phyloP scores from a whole-genome alignment of 2,329 filamentous ascomycete genomes.

The Fonsecaea monophora region DNA sequence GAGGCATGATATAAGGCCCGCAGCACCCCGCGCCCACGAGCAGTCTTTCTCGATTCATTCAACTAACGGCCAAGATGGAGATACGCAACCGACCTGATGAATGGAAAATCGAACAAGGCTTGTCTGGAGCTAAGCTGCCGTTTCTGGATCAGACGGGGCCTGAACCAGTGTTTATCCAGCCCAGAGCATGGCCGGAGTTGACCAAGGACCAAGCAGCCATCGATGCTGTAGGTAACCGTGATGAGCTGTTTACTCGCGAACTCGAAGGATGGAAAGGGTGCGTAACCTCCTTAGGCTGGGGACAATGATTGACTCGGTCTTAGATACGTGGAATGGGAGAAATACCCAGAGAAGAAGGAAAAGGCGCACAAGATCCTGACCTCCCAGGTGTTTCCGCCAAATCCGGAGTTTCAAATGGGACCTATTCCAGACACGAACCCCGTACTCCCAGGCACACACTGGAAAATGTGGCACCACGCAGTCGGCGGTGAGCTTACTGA shows the following conservation, averaged over 20 bases:
- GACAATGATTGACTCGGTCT: conserved; percentile 9
- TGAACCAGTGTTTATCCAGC: conserved; percentile 44
- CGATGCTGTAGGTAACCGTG: conserved; percentile 47
- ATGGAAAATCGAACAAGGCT: conserved; percentile 62
- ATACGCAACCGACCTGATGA: conserved; percentile 48
- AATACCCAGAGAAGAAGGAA: conserved; percentile 71
- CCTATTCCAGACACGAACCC: conserved; percentile 65
- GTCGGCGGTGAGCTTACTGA: conserved; percentile 53
- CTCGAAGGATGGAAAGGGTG: conserved; percentile 56
- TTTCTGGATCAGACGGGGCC: conserved; percentile 55
- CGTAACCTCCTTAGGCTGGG: conserved; percentile 8
- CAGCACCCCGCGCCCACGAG: not conserved
- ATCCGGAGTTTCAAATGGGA: conserved; percentile 63
- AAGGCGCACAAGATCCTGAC: conserved; percentile 62
- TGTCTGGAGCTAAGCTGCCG: conserved; percentile 54
- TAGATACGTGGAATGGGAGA: conserved; percentile 72
- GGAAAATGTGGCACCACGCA: conserved; percentile 65
- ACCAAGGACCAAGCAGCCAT: conserved; percentile 54
- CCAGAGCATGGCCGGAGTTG: conserved; percentile 39
- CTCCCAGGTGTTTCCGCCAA: conserved; percentile 57
- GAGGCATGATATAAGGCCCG: not conserved
- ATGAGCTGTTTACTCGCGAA: conserved; percentile 53
- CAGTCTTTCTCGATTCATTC: not conserved
- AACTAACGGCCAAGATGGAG: not conserved
- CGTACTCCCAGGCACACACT: conserved; percentile 61